Evolutionary conservation across 2,329 filamentous ascomycete species (phyloP).

Genomic region (Daldinia sp.): DNA sequence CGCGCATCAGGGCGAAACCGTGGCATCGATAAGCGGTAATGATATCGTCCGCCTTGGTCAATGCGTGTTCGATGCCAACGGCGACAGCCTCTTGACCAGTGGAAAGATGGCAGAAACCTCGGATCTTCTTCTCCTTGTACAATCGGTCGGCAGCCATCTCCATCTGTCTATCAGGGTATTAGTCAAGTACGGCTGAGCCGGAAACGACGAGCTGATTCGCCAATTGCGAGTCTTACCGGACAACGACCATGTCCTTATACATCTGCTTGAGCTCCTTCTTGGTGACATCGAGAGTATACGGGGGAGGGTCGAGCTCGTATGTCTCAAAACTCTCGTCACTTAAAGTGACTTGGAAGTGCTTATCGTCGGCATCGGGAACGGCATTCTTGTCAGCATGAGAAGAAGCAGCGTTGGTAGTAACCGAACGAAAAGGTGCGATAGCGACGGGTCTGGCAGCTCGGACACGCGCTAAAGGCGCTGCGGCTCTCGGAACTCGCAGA

Average conservation of each 20-base stretch:
- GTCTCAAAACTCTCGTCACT: constrained; percentile 99
- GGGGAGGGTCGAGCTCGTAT: constrained; percentile 95
- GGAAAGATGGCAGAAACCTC: constrained; percentile 98
- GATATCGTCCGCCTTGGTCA: constrained; percentile 88
- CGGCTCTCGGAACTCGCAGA: constrained; percentile 67
- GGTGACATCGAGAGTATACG: constrained; percentile 90
- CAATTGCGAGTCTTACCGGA: constrained; percentile 71
- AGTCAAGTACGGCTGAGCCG: constrained; percentile 23
- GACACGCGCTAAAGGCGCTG: constrained; percentile 62
- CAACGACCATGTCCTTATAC: constrained; percentile 96
- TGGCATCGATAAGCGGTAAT: constrained; percentile 99
- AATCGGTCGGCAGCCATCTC: constrained; percentile 98
- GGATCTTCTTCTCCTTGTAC: constrained; percentile 99
- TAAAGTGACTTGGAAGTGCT: constrained; percentile 89
- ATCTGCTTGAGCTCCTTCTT: constrained; percentile 99
- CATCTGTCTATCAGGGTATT: constrained; percentile 76
- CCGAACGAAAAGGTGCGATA: constrained; percentile 70
- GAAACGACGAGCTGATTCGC: background rate
- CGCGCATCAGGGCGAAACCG: constrained; percentile 97
- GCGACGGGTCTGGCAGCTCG: constrained; percentile 54
- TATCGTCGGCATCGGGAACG: constrained; percentile 72
- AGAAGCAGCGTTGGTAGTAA: constrained; percentile 95
- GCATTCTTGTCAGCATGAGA: constrained; percentile 84
- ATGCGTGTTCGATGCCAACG: constrained; percentile 94
- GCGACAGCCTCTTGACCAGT: constrained; percentile 98